These are phyloP conservation scores for Microbotryomycetes sp. DNA, from an alignment of 1,284 basidiomycete genomes.

Conservation along the genomic window DNA sequence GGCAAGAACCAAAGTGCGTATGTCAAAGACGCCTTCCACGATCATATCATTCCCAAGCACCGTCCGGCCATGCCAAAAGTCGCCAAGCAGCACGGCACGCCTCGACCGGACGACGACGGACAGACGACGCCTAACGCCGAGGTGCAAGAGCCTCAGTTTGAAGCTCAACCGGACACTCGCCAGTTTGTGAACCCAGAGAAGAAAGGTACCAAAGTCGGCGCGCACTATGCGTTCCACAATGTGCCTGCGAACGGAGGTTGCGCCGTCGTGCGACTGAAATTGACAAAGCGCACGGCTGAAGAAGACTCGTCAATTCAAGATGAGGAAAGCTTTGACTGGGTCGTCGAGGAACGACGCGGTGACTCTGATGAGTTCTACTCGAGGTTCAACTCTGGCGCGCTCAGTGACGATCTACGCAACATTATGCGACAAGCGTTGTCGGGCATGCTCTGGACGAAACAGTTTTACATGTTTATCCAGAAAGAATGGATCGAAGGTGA, in stretches of 20 bases:
- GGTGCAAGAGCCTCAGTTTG: constrained; percentile 20
- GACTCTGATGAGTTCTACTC: constrained; percentile 96
- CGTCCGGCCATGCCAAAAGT: constrained; percentile 50
- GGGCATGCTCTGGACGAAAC: constrained; percentile 99
- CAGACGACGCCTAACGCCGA: constrained; percentile 27
- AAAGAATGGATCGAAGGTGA: constrained; percentile 94
- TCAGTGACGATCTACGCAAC: constrained; percentile 86
- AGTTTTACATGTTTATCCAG: constrained; percentile 92
- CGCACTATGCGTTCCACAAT: constrained; percentile 78
- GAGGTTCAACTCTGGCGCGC: constrained; percentile 66
- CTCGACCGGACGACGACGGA: constrained; percentile 26
- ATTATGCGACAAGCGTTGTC: constrained; percentile 95
- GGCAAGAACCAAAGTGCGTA: constrained; percentile 73
- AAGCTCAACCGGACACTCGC: constrained; percentile 33
- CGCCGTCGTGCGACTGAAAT: constrained; percentile 87
- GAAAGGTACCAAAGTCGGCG: constrained; percentile 84
- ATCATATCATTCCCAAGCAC: constrained; percentile 83
- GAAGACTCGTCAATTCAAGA: constrained; percentile 76
- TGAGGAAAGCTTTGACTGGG: constrained; percentile 81
- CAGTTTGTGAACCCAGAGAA: constrained; percentile 78
- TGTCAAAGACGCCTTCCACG: constrained; percentile 98
- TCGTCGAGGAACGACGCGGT: constrained; percentile 75
- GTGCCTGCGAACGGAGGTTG: constrained; percentile 89
- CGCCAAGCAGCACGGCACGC: constrained; percentile 11
- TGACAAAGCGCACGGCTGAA: constrained; percentile 68